Base-by-base conservation (phyloP, 257 asterid genomes). In the Solanum ossicruentum region DNA sequence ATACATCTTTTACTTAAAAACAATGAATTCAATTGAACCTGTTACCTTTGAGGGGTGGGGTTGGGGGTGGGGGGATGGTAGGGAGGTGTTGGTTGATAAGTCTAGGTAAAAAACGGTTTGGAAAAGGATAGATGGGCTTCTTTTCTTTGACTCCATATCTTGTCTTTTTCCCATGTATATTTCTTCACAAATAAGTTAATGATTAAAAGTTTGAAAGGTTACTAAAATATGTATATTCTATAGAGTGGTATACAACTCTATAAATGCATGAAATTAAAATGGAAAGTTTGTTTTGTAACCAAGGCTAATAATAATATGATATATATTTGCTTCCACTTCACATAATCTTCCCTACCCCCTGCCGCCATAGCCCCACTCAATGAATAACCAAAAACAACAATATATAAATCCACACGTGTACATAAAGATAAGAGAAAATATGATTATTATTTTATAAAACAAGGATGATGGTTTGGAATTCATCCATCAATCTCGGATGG, bases 131-230 rank as follows among this genome's bases (percentile, higher is more conserved):
- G 91, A 87, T 87, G 85, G 85, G 86, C 90, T 81, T 89, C 92
- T 86, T 88, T 91, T 90, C 91, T 89, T 90, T 90, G 93, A 92
- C 91, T 92, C 91, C 93, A 89, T 89, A 84, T 86, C 21, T 88
- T 85, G 89, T 88, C 85, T 66, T 80, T 86, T 86, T 84, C 85
- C 85, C 28, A 81, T 84, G 84, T 85, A 85, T 81, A 89, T 90
- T 90, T 86, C 96, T 93, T 93, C 89, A 89, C 36, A 85, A 80
- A 83, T 84, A 92, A 91, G 93, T 66, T 84, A 87, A 84, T 87
- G 49, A 81, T 89, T 84, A 60, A 36, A 84, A 54, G 55, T 32
- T 32, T 49, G 21, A 83, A 75, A 10, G 45, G 39, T 73, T 41
- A 61, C 39, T 83, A 26, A 84, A 80, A 58, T 61, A 81, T 82